phyloP scores from a whole-genome alignment of 129 eudicot genomes.

The Centaurea solstitialis region DNA sequence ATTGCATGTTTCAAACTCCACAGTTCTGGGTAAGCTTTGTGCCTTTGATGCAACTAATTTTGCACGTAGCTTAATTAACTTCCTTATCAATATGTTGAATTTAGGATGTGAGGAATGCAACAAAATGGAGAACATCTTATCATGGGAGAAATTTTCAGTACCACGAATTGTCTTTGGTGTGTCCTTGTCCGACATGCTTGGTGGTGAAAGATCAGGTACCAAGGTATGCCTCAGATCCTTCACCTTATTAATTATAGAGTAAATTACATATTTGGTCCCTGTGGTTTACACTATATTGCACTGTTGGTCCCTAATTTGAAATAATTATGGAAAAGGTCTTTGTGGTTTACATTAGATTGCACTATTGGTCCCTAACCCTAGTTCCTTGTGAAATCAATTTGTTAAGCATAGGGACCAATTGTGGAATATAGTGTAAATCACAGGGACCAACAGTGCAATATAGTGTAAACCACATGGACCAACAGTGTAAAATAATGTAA shows the following conservation, averaged over 20 bases:
- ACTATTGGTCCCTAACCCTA: no score
- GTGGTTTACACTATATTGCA: no score
- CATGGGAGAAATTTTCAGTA: constrained; percentile 75
- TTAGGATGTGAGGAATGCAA: constrained; percentile 83
- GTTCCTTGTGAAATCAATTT: no score
- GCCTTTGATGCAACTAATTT: not conserved
- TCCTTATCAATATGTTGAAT: constrained; percentile 9
- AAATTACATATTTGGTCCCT: no score
- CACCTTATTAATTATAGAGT: not conserved
- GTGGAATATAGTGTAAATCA: no score
- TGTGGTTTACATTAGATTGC: no score
- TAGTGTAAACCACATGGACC: no score
- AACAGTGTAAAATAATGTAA: no score
- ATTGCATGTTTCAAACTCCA: constrained; percentile 58
- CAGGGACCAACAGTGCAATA: no score
- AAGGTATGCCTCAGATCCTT: constrained; percentile 47
- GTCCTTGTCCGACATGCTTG: constrained; percentile 73
- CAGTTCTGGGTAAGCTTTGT: constrained; percentile 60
- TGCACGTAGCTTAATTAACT: not conserved
- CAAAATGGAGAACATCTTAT: constrained; percentile 69
- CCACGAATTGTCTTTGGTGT: constrained; percentile 79
- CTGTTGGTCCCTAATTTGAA: no score
- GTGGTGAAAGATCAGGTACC: constrained; percentile 54
- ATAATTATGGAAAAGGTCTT: no score
- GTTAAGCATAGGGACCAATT: no score